phyloP scores from a whole-genome alignment of 164 flowering plant species.

The Akebia trifoliata region DNA sequence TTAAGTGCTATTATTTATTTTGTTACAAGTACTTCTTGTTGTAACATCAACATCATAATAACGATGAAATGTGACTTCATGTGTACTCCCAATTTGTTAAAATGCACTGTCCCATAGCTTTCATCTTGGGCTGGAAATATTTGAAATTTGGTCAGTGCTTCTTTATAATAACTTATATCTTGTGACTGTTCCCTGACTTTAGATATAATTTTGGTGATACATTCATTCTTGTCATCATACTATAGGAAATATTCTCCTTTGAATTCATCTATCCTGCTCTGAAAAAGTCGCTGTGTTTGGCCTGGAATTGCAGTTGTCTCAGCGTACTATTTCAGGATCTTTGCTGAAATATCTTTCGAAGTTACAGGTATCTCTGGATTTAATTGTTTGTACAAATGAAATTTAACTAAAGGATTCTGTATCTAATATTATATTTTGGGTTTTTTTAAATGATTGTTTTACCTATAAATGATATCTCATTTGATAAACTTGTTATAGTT shows the following conservation, averaged over 20 bases:
- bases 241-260: too few relatives aligned
- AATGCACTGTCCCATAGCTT: too few relatives aligned
- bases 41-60: too few relatives aligned
- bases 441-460: not conserved
- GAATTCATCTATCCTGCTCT: too few relatives aligned
- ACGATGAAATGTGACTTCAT: too few relatives aligned
- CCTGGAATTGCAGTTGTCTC: slow-evolving; percentile 69
- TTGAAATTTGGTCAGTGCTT: too few relatives aligned
- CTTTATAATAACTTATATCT: too few relatives aligned
- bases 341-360: slow-evolving; percentile 89
- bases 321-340: slow-evolving; percentile 83
- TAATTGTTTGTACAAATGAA: slow-evolving; percentile 6
- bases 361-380: slow-evolving; percentile 65
- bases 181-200: not conserved
- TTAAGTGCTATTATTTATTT: too few relatives aligned
- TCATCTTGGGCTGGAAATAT: too few relatives aligned
- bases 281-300: slow-evolving; percentile 8
- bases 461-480: not conserved
- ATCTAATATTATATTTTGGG: not conserved
- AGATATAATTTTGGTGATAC: not conserved
- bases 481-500: not conserved
- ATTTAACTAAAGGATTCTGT: not conserved
- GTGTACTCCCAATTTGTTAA: too few relatives aligned
- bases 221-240: not conserved
- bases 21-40: too few relatives aligned